Evolutionary conservation across 169 alveolate genomes (phyloP).

Genomic region (Eimeria acervulina): DNA sequence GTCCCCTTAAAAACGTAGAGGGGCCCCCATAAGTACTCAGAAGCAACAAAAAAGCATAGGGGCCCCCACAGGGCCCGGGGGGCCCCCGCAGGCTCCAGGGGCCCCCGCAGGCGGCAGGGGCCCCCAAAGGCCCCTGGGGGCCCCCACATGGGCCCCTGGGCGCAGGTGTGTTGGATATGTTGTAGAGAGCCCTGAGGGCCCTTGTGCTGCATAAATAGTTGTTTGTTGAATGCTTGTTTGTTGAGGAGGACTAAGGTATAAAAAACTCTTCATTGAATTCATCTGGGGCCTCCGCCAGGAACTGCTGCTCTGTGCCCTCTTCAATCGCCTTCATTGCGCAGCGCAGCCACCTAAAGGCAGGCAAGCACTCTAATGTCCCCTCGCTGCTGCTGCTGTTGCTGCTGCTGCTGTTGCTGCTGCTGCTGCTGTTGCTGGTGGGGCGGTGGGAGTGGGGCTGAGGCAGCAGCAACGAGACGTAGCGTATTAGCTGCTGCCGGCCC

Average conservation of each 20-base stretch:
- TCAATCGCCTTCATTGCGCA: conserved; percentile 11
- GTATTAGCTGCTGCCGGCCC: conserved; percentile 67
- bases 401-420: conserved; percentile 15
- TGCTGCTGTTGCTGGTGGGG: conserved; percentile 62
- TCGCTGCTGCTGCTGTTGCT: conserved; percentile 21
- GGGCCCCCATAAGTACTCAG: background rate
- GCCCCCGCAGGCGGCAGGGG: background rate
- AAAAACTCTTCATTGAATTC: conserved; percentile 22
- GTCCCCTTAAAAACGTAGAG: background rate
- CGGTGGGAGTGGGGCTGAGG: conserved; percentile 11
- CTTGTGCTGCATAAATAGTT: background rate
- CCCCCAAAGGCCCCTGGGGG: background rate
- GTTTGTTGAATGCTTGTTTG: background rate
- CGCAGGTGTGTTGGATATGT: background rate
- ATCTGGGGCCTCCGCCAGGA: conserved; percentile 1
- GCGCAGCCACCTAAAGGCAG: conserved; percentile 45
- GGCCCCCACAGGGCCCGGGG: background rate
- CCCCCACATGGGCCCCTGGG: background rate
- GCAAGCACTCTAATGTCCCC: conserved; percentile 2
- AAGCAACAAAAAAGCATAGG: background rate
- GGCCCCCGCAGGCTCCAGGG: background rate
- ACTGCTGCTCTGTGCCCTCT: conserved; percentile 16
- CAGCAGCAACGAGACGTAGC: conserved; percentile 21
- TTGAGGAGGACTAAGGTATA: background rate
- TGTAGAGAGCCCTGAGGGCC: background rate